phyloP scores from a whole-genome alignment of 106 monocot species.

The Allium sativum region DNA sequence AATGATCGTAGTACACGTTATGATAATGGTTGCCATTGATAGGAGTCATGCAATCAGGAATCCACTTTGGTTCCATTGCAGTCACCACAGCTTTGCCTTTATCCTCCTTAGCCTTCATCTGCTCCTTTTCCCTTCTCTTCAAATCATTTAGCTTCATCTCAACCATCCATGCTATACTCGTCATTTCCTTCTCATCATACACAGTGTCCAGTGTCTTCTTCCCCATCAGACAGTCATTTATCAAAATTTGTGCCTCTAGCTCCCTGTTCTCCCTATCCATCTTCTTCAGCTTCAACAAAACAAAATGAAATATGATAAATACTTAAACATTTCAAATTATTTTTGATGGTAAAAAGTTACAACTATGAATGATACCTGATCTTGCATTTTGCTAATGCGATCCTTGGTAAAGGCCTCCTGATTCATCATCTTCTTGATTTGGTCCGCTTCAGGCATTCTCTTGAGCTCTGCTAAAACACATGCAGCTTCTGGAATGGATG shows the following conservation, averaged over 20 bases:
- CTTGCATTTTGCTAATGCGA: constrained; percentile 18
- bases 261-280: background rate
- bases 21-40: too few relatives aligned
- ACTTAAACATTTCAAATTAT: too few relatives aligned
- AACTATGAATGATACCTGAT: background rate
- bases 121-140: background rate
- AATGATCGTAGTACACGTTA: too few relatives aligned
- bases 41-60: too few relatives aligned
- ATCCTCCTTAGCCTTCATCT: background rate
- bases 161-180: background rate
- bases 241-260: background rate
- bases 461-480: constrained; percentile 24
- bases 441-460: constrained; percentile 34
- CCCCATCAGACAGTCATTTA: background rate
- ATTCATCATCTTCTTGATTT: constrained; percentile 42
- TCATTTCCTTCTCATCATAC: background rate
- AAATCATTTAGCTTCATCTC: background rate
- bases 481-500: constrained; percentile 9
- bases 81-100: too few relatives aligned
- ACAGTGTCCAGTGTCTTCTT: background rate
- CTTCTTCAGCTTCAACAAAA: background rate
- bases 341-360: too few relatives aligned
- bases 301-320: too few relatives aligned
- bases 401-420: constrained; percentile 32
- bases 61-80: too few relatives aligned